Base-by-base conservation (phyloP, 805 yeast species). In the Metschnikowia lachancei region DNA sequence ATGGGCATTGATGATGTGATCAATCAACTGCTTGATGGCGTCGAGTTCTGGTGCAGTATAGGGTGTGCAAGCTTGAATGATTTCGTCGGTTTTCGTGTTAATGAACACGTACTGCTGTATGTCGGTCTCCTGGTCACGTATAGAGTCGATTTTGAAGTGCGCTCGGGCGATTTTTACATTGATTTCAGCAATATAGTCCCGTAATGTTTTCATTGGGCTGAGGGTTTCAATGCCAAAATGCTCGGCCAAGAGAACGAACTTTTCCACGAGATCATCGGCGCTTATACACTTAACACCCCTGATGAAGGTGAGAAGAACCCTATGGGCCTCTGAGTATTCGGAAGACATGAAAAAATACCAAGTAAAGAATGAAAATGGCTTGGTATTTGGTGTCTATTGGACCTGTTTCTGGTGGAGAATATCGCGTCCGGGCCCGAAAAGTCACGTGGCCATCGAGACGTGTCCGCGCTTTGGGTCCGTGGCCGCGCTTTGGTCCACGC, bases 21-120 rank as follows among this genome's bases (percentile, higher is more conserved):
- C 80, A 22, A 81, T 68, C n/a, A 74, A 52, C 36, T 64, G 67
- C 49, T 79, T 74, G 43, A 76, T 62, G 17, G 70, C 55, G 22
- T 67, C 74, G 17, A 76, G 61, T 49, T 76, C 80, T 3, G 62
- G 58, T 3, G 66, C 59, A 1, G 72, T 50, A 49, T 64, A 70
- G 2, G 45, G 49, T 3, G 67, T 74, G 62, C 72, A 51, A 41
- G 53, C 41, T 70, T 77, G 54, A 67, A 75, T 67, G 2, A 71
- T 53, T 3, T 68, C 74, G 39, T 74, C 75, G 3, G 65, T 57
- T 14, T 58, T 52, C 9, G 69, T 63, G 54, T 78, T 78, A 19
- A 76, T 65, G 37, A 76, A 68, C 16, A 66, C 59, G 53, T 70
- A 76, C 28, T 56, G 48, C 9, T 61, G 50, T 9, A 51, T 60